Conservation (phyloP, 106 monocot species). For the Xerophyta viscosa region DNA sequence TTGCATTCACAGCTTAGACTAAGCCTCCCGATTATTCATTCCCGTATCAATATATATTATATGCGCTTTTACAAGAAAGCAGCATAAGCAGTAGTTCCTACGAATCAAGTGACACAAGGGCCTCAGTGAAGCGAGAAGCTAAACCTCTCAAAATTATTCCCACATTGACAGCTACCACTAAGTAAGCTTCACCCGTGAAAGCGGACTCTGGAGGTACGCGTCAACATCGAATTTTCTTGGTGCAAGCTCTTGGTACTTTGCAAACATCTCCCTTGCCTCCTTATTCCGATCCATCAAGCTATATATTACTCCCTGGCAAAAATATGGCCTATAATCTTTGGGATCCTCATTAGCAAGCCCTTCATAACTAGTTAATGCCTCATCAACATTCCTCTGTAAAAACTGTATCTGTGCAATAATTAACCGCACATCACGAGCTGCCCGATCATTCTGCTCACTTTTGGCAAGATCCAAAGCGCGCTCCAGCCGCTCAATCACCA, state of each 20-base stretch:
- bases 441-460: constrained; percentile 31
- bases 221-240: constrained; percentile 51
- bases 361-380: constrained; percentile 49
- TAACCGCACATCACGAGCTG: constrained; percentile 50
- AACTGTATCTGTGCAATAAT: constrained; percentile 70
- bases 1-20: too few species aligned
- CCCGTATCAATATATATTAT: too few species aligned
- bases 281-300: constrained; percentile 39
- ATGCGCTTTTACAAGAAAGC: too few species aligned
- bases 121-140: too few species aligned
- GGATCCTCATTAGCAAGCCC: constrained; percentile 59
- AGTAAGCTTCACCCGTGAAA: constrained; percentile 51
- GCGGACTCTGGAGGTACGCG: constrained; percentile 45
- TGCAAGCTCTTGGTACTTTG: constrained; percentile 48
- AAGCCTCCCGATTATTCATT: too few species aligned
- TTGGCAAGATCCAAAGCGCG: constrained; percentile 39
- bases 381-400: constrained; percentile 68
- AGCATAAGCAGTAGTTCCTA: too few species aligned
- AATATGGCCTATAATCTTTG: constrained; percentile 59
- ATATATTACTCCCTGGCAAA: constrained; percentile 79
- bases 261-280: constrained; percentile 67
- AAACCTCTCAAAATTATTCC: too few species aligned
- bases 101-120: too few species aligned
- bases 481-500: constrained; percentile 38
- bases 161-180: too few species aligned